phyloP scores from a whole-genome alignment of 2,329 filamentous ascomycete species.

The Claviceps paspali region DNA sequence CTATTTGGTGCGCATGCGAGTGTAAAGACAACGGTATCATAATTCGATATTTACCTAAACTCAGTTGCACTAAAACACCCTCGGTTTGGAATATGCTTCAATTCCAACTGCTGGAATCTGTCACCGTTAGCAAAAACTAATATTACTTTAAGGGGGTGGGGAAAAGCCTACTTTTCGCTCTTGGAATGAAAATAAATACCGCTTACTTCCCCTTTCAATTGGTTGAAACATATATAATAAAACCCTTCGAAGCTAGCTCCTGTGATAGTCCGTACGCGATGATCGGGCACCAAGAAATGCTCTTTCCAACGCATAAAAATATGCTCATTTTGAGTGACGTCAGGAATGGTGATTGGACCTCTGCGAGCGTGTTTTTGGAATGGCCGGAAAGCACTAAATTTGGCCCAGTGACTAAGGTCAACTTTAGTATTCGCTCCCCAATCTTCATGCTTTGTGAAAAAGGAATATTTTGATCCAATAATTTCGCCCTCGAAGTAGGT shows the following conservation, averaged over 20 bases:
- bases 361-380: constrained; percentile 45
- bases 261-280: constrained; percentile 76
- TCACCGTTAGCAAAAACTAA: constrained; percentile 1
- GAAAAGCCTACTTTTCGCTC: constrained; percentile 71
- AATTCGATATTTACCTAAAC: constrained; percentile 36
- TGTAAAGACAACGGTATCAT: not conserved
- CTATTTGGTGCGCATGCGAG: not conserved
- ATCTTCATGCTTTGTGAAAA: constrained; percentile 71
- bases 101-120: constrained; percentile 83
- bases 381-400: constrained; percentile 75
- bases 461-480: constrained; percentile 88
- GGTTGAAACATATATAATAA: constrained; percentile 98
- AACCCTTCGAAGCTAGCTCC: constrained; percentile 97
- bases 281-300: constrained; percentile 90
- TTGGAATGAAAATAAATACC: constrained; percentile 98
- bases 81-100: constrained; percentile 73
- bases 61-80: constrained; percentile 80
- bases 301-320: constrained; percentile 99
- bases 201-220: constrained; percentile 68
- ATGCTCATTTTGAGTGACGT: constrained; percentile 66
- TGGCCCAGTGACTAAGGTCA: constrained; percentile 83
- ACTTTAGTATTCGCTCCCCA: constrained; percentile 91
- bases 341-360: constrained; percentile 42
- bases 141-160: not conserved
- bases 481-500: constrained; percentile 98